Base-by-base conservation (phyloP, 768 basidiomycete species). In the Ramaria sp. region DNA sequence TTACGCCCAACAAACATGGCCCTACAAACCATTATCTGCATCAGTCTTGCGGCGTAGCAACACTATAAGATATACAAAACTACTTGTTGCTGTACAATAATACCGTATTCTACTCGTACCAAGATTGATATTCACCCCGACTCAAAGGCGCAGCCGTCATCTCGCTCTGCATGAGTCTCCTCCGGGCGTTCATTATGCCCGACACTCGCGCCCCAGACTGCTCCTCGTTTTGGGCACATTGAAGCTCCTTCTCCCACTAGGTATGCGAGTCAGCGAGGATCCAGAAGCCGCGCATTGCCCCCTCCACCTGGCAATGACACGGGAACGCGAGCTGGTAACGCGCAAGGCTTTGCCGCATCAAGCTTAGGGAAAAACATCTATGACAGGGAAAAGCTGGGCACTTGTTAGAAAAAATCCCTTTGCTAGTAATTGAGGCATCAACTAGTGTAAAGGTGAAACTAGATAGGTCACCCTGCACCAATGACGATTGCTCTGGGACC, bases 121-220 rank as follows among this genome's bases (percentile, higher is more conserved):
- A 32, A 25, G 13, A 32, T 48, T n/a, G 36, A 37, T n/a, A n/a
- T n/a, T 37, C 36, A 8, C 16, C 36, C 16, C 36, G 36, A n/a
- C n/a, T n/a, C n/a, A n/a, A n/a, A n/a, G n/a, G n/a, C n/a, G n/a
- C n/a, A n/a, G n/a, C n/a, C n/a, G 18, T 6, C 38, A 45, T 34
- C 18, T 88, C 87, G 60, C 85, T 89, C 72, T 85, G 84, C 63
- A 86, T 79, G 52, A 76, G 79, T 57, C 78, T 70, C 67, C 79
- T 86, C 77, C 82, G 86, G 60, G 82, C 82, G 53, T 78, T 82
- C 73, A 81, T 73, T 63, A 16, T 54, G 13, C 52, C 52, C 15
- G 52, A 54, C 3, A 34, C 43, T 28, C 52, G 41, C 15, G 36
- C 44, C 22, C 43, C 32, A 55, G 44, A 28, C 53, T 55, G 30